These are phyloP conservation scores for Exophiala phaeomuriformis DNA, from an alignment of 2,329 filamentous ascomycete species.

Conservation along the genomic window DNA sequence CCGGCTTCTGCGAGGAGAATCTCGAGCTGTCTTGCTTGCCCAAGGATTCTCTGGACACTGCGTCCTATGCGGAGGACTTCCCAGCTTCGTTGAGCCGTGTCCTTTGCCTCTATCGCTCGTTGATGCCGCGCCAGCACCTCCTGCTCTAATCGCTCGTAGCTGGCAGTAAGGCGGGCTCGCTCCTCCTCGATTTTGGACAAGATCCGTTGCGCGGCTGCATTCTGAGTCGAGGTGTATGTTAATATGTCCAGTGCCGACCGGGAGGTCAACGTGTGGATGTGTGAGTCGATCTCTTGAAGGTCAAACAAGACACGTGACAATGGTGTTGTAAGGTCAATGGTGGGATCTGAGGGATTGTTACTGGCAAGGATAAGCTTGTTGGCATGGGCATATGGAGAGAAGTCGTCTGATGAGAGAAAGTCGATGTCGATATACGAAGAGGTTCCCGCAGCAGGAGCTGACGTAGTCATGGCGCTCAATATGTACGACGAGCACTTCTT, in stretches of 20 bases:
- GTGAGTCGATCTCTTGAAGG: conserved; percentile 91
- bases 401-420: conserved; percentile 73
- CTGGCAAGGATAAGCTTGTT: conserved; percentile 82
- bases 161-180: conserved; percentile 70
- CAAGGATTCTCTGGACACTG: conserved; percentile 68
- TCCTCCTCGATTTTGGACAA: conserved; percentile 71
- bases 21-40: conserved; percentile 78
- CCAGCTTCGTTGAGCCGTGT: conserved; percentile 71
- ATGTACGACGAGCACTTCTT: too few relatives aligned
- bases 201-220: conserved; percentile 63
- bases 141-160: conserved; percentile 75
- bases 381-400: conserved; percentile 74
- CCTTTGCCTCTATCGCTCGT: conserved; percentile 71
- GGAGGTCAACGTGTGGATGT: conserved; percentile 84
- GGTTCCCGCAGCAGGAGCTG: conserved; percentile 9
- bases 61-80: conserved; percentile 70
- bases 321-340: conserved; percentile 87
- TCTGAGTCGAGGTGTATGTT: conserved; percentile 66
- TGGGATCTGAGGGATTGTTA: conserved; percentile 84
- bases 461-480: conserved; percentile 1
- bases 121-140: conserved; percentile 82
- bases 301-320: conserved; percentile 92
- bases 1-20: conserved; percentile 69
- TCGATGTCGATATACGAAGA: conserved; percentile 83
- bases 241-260: conserved; percentile 75